A percentile compares a stretch with the other conserved stretches of the same genome.
phyloP scores from a whole-genome alignment of 352 stramenopile species.

The Globisporangium nagaii region DNA sequence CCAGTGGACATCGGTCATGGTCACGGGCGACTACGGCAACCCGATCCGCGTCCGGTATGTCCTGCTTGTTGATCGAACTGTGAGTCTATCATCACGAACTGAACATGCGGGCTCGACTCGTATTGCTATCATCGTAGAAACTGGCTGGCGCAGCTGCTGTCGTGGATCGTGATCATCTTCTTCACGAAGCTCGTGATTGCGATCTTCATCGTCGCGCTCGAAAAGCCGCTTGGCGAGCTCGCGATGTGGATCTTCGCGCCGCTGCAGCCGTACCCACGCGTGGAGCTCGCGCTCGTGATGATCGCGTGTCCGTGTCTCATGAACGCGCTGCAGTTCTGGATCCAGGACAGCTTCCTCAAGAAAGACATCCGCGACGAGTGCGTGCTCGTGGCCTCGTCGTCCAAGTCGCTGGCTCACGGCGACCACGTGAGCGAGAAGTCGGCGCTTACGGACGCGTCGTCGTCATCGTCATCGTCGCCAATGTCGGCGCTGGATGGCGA shows the following conservation, averaged over 20 bases:
- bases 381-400: constrained; percentile 28
- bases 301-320: constrained; percentile 85
- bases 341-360: constrained; percentile 89
- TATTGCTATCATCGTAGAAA: constrained; percentile 12
- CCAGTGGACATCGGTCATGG: constrained; percentile 51
- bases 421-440: constrained; percentile 15
- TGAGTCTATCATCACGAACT: neutral
- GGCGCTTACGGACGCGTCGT: constrained; percentile 10
- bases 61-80: neutral
- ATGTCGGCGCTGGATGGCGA: neutral
- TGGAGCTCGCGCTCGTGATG: constrained; percentile 83
- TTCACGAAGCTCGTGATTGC: constrained; percentile 18
- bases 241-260: constrained; percentile 69
- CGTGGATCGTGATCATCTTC: constrained; percentile 46
- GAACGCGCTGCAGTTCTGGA: constrained; percentile 87
- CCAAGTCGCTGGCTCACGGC: constrained; percentile 15
- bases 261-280: constrained; percentile 50
- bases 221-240: constrained; percentile 53
- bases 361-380: constrained; percentile 69
- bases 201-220: constrained; percentile 31
- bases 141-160: constrained; percentile 71
- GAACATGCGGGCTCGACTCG: neutral
- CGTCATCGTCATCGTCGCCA: neutral
- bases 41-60: constrained; percentile 42
- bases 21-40: constrained; percentile 75